Conservation (phyloP, 495 filamentous ascomycete genomes). For the Podospora tetraspora region DNA sequence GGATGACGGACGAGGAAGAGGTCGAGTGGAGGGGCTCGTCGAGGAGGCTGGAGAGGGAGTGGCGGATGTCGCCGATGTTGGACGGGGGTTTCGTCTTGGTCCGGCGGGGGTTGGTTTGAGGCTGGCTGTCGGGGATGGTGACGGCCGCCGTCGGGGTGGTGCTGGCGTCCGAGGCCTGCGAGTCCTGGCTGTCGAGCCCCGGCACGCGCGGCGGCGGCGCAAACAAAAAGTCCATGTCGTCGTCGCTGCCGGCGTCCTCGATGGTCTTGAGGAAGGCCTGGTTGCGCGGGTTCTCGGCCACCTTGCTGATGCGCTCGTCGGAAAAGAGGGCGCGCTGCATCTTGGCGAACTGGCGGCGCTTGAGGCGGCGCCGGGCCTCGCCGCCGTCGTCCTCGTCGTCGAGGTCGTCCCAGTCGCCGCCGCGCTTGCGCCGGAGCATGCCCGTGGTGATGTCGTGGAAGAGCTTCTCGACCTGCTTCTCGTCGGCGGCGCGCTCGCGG, state of each 20-base stretch:
- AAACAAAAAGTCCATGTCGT: constrained; percentile 71
- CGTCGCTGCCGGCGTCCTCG: constrained; percentile 74
- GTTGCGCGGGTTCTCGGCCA: constrained; percentile 87
- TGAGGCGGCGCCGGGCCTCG: constrained; percentile 68
- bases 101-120: constrained; percentile 50
- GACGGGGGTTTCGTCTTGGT: constrained; percentile 57
- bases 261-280: constrained; percentile 83
- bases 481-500: constrained; percentile 62
- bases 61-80: constrained; percentile 70
- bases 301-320: constrained; percentile 86
- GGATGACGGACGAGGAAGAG: constrained; percentile 37
- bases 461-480: constrained; percentile 82
- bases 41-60: constrained; percentile 73
- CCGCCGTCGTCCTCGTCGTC: constrained; percentile 84
- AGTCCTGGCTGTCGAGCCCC: constrained; percentile 27
- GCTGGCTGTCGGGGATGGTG: constrained; percentile 46
- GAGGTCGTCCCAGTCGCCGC: constrained; percentile 69
- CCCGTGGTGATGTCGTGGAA: constrained; percentile 90
- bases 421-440: constrained; percentile 70
- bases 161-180: constrained; percentile 32
- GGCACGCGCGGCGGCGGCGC: constrained; percentile 38
- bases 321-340: constrained; percentile 84
- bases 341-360: constrained; percentile 80
- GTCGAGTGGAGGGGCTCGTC: constrained; percentile 51
- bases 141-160: constrained; percentile 10